Conservation (phyloP, 192 early-diverging fungal species). For the Oehlia diaphana region DNA sequence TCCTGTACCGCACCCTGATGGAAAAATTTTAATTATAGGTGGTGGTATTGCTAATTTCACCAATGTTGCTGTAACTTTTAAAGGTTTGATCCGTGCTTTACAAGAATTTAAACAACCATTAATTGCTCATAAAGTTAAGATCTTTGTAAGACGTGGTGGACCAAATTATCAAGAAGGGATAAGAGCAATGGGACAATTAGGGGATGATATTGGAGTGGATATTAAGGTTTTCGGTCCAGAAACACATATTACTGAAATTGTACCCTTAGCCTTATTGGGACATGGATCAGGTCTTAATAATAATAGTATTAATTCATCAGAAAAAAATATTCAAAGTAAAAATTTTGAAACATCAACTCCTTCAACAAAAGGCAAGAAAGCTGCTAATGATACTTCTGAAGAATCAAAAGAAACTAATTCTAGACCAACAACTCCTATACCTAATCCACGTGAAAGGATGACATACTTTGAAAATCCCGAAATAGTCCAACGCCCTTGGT, state of each 20-base stretch:
- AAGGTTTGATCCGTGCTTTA: conserved; percentile 96
- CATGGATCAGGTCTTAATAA: conserved; percentile 54
- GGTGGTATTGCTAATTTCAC: conserved; percentile 99
- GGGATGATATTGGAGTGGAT: conserved; percentile 90
- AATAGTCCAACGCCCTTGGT: conserved; percentile 24
- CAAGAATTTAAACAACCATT: conserved; percentile 89
- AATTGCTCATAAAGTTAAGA: conserved; percentile 84
- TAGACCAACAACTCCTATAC: conserved; percentile 44
- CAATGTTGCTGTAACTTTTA: conserved; percentile 98
- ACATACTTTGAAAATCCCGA: conserved; percentile 59
- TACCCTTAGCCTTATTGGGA: conserved; percentile 86
- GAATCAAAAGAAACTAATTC: conserved; percentile 30
- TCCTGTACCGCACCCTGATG: conserved; percentile 69
- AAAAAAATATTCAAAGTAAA: conserved; percentile 63
- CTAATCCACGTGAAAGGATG: conserved; percentile 47
- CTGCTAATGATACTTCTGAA: conserved; percentile 30
- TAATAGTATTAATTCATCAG: conserved; percentile 47
- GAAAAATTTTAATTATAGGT: conserved; percentile 98
- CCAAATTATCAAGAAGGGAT: conserved; percentile 99
- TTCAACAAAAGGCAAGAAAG: conserved; percentile 35
- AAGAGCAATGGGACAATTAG: conserved; percentile 88
- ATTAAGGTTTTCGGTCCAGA: conserved; percentile 97
- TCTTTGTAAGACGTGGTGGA: conserved; percentile 96
- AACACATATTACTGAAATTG: conserved; percentile 98
- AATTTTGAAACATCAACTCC: conserved; percentile 46